Percentiles rank a stretch among this genome's conserved stretches.
Conservation (phyloP, 257 asterid species). For the Lycium ferocissimum region DNA sequence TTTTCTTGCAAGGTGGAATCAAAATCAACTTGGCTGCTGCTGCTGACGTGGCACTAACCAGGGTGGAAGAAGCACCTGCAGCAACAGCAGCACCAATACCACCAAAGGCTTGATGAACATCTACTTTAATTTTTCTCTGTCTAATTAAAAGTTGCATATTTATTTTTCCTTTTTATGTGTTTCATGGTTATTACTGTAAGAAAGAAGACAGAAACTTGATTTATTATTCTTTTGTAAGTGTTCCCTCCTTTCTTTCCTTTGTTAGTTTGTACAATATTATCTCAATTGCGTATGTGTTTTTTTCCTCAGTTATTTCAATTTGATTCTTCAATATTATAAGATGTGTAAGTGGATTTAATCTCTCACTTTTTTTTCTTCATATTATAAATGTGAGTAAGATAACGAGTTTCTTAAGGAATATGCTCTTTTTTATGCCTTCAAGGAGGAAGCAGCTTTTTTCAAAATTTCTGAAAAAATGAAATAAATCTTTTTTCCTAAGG, state of each 20-base stretch:
- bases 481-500: too few species aligned
- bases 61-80: background rate
- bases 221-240: conserved; percentile 45
- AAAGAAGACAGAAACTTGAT: conserved; percentile 31
- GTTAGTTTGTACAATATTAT: conserved; percentile 4
- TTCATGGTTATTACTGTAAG: conserved; percentile 28
- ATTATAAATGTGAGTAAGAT: background rate
- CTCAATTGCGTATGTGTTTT: background rate
- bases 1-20: too few species aligned
- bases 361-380: background rate
- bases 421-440: too few species aligned
- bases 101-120: conserved; percentile 37
- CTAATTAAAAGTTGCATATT: too few species aligned
- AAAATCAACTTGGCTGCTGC: too few species aligned
- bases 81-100: conserved; percentile 39
- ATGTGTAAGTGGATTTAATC: background rate
- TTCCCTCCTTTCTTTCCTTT: background rate
- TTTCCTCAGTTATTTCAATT: background rate
- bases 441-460: too few species aligned
- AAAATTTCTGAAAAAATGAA: too few species aligned
- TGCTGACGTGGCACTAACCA: background rate
- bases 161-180: background rate
- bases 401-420: too few species aligned
- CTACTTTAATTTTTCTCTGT: too few species aligned
- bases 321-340: background rate